Conservation (phyloP, 148 eudicot species). For the Rhododendron simsii region DNA sequence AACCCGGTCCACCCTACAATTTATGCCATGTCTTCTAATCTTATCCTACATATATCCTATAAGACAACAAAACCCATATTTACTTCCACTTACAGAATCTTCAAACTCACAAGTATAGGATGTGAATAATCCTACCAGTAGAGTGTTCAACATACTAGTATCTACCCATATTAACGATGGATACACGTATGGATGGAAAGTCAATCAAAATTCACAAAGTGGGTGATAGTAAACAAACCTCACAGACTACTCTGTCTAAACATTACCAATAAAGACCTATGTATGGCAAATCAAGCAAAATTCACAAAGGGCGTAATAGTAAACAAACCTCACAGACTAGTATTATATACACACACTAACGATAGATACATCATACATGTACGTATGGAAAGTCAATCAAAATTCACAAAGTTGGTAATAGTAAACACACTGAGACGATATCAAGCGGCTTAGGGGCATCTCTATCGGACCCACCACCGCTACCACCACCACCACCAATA, state of each 20-base stretch:
- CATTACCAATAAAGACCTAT: neutral
- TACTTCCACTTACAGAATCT: neutral
- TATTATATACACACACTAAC: neutral
- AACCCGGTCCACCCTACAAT: neutral
- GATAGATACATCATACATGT: neutral
- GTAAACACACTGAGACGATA: slow-evolving; percentile 58
- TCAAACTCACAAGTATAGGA: neutral
- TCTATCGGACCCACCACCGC: slow-evolving; percentile 38
- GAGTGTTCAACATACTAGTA: neutral
- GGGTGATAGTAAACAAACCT: neutral
- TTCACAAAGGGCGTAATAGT: neutral
- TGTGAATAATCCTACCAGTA: neutral
- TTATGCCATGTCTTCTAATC: neutral
- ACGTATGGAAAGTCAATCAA: neutral
- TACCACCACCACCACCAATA: slow-evolving; percentile 1
- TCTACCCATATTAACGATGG: neutral
- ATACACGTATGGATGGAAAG: neutral
- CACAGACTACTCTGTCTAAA: neutral
- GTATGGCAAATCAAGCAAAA: neutral
- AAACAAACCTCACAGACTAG: slow-evolving; percentile 28
- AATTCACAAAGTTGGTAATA: neutral
- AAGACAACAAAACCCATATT: neutral
- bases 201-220: neutral
- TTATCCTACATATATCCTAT: neutral
- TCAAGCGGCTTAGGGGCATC: slow-evolving; percentile 96